Evolutionary conservation across 2,329 filamentous ascomycete genomes (phyloP).

Genomic region (Delphinella strobiligena): DNA sequence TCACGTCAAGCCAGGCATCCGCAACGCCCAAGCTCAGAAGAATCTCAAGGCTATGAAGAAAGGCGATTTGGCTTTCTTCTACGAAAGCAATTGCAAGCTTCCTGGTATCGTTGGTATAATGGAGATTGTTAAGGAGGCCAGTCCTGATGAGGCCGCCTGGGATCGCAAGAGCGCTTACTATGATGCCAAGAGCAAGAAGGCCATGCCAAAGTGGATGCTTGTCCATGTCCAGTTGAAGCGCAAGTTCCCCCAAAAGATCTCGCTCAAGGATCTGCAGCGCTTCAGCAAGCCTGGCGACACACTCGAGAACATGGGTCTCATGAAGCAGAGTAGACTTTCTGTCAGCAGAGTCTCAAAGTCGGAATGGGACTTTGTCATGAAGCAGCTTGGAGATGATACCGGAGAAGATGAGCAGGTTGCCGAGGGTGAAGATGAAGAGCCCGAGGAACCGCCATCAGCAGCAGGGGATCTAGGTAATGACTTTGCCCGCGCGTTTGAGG

Average conservation of each 20-base stretch:
- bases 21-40: slow-evolving; percentile 56
- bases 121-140: slow-evolving; percentile 74
- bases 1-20: slow-evolving; percentile 27
- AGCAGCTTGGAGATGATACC: slow-evolving; percentile 18
- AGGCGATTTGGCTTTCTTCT: slow-evolving; percentile 91
- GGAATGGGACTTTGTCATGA: slow-evolving; percentile 55
- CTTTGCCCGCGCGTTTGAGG: slow-evolving; percentile 8
- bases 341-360: slow-evolving; percentile 54
- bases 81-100: slow-evolving; percentile 85
- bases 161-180: slow-evolving; percentile 68
- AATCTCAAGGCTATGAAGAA: slow-evolving; percentile 85
- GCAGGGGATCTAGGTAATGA: slow-evolving; percentile 3
- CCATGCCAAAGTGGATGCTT: slow-evolving; percentile 70
- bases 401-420: slow-evolving; percentile 5
- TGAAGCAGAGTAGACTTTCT: slow-evolving; percentile 72
- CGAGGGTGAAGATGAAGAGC: slow-evolving; percentile 1
- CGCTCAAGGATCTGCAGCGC: slow-evolving; percentile 58
- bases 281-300: slow-evolving; percentile 44
- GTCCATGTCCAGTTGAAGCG: slow-evolving; percentile 80
- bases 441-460: not conserved
- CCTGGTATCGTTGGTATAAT: slow-evolving; percentile 57
- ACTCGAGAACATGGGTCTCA: slow-evolving; percentile 54
- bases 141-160: slow-evolving; percentile 63
- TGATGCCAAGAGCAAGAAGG: slow-evolving; percentile 53
- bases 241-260: slow-evolving; percentile 64